Base-by-base conservation (phyloP, 352 stramenopile genomes). In the Peronosclerospora sorghi region DNA sequence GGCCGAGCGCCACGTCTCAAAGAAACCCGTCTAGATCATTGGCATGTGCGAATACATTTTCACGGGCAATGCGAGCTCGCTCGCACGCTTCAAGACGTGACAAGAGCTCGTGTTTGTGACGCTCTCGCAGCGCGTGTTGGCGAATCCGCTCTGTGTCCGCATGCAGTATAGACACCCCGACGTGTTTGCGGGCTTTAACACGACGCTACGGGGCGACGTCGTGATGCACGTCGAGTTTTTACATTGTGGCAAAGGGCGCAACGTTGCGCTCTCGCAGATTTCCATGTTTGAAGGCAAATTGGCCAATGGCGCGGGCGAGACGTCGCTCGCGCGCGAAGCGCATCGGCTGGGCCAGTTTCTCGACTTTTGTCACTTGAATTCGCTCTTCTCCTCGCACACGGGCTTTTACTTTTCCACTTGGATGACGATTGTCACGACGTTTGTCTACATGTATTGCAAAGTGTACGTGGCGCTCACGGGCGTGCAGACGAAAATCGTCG, bases 401-500 rank as follows among this genome's bases (percentile, higher is more conserved):
- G 77, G 77, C 1, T 90, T 90, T 58, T 90, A 87, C 63, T 87
- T 83, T 42, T 73, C 74, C 1, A 90, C 74, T 41, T 87, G 74
- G 74, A 85, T 90, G 75, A 90, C 77, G 9, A 87, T 90, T 90
- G n/a, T n/a, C n/a, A n/a, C n/a, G n/a, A n/a, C n/a, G n/a, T n/a
- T n/a, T n/a, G n/a, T n/a, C n/a, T n/a, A 86, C 68, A 87, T 90
- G 71, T 90, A 87, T 54, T 65, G 57, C 37, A 90, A 90, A 40
- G 65, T 90, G 24, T 89, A 89, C 62, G 67, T 86, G 17, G 73
- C 77, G 29, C 56, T 89, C 0, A 65, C 69, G 5, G 77, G 77
- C 18, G 77, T 89, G 27, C 73, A 89, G 45, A 44, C 49, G 17
- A 62, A 86, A 75, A 87, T n/a, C n/a, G n/a, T n/a, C n/a, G n/a